These are phyloP conservation scores for Cordyceps militaris DNA, from an alignment of 2,329 filamentous ascomycete species.

Conservation along the genomic window DNA sequence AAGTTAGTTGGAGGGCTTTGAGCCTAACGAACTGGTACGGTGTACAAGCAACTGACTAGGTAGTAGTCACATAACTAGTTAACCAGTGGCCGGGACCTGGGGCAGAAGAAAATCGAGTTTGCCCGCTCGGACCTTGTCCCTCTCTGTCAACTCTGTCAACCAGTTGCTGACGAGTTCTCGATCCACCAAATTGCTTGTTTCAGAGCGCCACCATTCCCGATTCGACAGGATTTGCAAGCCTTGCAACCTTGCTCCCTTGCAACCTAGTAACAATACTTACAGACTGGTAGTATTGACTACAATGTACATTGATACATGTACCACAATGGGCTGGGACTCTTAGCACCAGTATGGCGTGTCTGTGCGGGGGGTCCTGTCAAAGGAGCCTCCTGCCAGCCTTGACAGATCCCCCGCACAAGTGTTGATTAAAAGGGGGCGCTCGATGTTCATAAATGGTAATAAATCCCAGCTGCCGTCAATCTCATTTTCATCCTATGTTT, in stretches of 20 bases:
- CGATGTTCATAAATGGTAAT: background rate
- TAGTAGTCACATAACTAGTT: too few species aligned
- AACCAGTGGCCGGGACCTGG: too few species aligned
- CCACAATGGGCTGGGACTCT: background rate
- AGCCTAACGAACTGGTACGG: too few species aligned
- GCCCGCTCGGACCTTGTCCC: background rate
- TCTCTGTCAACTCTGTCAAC: background rate
- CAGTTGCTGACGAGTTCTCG: background rate
- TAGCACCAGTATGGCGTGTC: background rate
- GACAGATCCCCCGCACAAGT: background rate
- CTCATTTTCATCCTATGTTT: background rate
- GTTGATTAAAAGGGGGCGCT: background rate
- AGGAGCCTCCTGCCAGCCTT: background rate
- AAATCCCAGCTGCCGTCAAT: background rate
- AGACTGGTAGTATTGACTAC: background rate
- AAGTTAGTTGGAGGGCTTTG: too few species aligned
- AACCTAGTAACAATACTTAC: background rate
- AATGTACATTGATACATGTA: background rate
- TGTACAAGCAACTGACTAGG: too few species aligned
- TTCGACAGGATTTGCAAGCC: background rate
- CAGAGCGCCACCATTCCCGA: background rate
- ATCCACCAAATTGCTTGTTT: constrained; percentile 4
- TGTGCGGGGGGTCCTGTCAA: constrained; percentile 1
- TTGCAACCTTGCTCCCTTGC: background rate
- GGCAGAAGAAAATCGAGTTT: background rate